phyloP scores from a whole-genome alignment of 352 stramenopile genomes.

The Hyaloperonospora brassicae region DNA sequence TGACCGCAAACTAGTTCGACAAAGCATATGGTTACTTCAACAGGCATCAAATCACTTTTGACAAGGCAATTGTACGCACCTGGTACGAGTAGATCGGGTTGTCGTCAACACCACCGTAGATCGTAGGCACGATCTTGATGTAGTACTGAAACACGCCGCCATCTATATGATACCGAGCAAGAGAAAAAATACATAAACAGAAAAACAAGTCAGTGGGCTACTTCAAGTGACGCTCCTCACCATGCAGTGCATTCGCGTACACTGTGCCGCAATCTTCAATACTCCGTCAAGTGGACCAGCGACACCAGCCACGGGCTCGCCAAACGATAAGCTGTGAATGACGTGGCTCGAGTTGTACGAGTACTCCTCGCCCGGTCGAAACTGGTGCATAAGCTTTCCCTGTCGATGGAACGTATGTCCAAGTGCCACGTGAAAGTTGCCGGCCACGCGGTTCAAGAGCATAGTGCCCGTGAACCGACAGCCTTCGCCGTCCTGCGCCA shows the following conservation, averaged over 20 bases:
- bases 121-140: conserved; percentile 83
- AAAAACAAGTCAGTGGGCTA: conserved; percentile 1
- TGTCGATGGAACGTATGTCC: conserved; percentile 75
- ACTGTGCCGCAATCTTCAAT: conserved; percentile 35
- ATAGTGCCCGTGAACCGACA: conserved; percentile 76
- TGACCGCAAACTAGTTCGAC: conserved; percentile 61
- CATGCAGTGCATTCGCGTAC: conserved; percentile 20
- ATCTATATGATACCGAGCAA: no score
- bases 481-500: conserved; percentile 70
- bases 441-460: conserved; percentile 78
- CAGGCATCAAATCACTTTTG: background rate
- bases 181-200: conserved; percentile 11
- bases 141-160: conserved; percentile 84
- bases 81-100: conserved; percentile 62
- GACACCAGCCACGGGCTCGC: conserved; percentile 35
- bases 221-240: background rate
- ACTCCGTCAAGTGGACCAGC: conserved; percentile 47
- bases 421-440: conserved; percentile 81
- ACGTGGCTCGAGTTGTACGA: conserved; percentile 75
- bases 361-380: conserved; percentile 66
- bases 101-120: conserved; percentile 71
- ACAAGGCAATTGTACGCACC: conserved; percentile 17
- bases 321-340: conserved; percentile 74
- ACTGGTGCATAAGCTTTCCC: conserved; percentile 75
- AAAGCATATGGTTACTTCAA: conserved; percentile 6